Evolutionary conservation across 805 yeast genomes (phyloP), one percentile per base, ranked within the genome.

Genomic region (Wickerhamiella vanderwaltii): DNA sequence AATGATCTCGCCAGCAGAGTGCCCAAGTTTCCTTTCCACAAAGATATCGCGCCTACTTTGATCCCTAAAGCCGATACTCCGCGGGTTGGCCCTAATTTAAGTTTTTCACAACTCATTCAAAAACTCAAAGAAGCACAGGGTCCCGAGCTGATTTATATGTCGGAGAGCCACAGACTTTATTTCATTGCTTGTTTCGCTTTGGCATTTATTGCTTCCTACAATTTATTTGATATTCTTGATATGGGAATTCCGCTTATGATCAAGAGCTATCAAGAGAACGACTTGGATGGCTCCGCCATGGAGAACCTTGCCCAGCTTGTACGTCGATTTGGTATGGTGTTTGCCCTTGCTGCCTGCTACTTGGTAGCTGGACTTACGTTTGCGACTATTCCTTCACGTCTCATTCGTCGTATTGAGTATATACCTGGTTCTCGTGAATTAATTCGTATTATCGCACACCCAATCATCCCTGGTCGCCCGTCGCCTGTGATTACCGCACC

Each of bases 21-120:
- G 1, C 91, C 91, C 3, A 63, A 66, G 37, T 73, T 80, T 47
- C 81, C 84, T 2, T 62, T 81, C 22, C 73, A 71, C 25, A 77
- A 74, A 47, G 85, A 77, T 45, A 63, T 68, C 9, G 69, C 72
- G 6, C 81, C 86, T 1, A 72, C 84, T 0, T 64, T 81, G 28
- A 62, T 81, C 28, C 91, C 91, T 9, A 67, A 79, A 43, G 82
- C 86, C 0, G 82, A 80, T 11, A 83, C 80, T 9, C 94, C 94
- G 7, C 71, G 75, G 26, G 81, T 82, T 2, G 73, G 79, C 1
- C 67, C 69, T 28, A 51, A 58, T 20, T 60, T 71, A 53, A 65
- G 75, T 4, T 71, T 84, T 48, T 62, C 73, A 5, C 78, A 78
- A 55, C 75, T 84, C 61, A 63, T 79, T 51, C 69, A 69, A 43